A percentile compares a stretch with the other conserved stretches of the same genome.
Evolutionary conservation across 768 basidiomycete genomes (phyloP).

Genomic region (Pleurotus cornucopiae): DNA sequence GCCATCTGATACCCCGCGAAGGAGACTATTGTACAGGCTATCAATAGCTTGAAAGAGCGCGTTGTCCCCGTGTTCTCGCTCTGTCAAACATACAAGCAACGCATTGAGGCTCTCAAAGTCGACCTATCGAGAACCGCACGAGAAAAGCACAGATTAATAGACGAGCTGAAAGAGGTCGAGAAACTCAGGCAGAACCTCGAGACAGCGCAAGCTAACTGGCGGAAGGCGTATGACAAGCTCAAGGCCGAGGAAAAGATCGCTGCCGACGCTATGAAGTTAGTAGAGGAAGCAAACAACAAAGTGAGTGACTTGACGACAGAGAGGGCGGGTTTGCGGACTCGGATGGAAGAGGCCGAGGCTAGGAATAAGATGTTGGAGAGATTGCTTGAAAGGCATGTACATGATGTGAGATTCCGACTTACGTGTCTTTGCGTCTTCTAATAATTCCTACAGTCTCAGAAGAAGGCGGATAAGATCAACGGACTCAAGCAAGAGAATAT

Average conservation of each 20-base stretch:
- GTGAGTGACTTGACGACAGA: neutral
- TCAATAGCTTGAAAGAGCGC: slow-evolving; percentile 36
- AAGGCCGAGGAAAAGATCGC: neutral
- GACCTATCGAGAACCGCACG: neutral
- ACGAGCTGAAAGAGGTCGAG: neutral
- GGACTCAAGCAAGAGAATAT: neutral
- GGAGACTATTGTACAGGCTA: slow-evolving; percentile 28
- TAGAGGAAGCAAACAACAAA: slow-evolving; percentile 1
- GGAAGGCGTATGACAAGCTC: neutral
- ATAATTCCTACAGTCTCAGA: neutral
- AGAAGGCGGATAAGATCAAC: slow-evolving; percentile 1
- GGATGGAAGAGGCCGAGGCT: neutral
- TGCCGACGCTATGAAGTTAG: neutral
- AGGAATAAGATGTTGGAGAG: neutral
- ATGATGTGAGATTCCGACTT: neutral
- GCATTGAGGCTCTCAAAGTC: neutral
- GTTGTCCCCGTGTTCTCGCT: slow-evolving; percentile 32
- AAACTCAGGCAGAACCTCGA: slow-evolving; percentile 4
- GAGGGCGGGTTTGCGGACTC: neutral
- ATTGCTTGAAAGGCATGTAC: neutral
- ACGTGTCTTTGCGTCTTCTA: neutral
- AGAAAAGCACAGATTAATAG: neutral
- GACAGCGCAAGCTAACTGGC: neutral
- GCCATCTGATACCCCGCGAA: slow-evolving; percentile 10
- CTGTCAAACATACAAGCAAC: neutral